These are phyloP conservation scores for Plantago ovata DNA, from an alignment of 257 asterid genomes.

Conservation along the genomic window DNA sequence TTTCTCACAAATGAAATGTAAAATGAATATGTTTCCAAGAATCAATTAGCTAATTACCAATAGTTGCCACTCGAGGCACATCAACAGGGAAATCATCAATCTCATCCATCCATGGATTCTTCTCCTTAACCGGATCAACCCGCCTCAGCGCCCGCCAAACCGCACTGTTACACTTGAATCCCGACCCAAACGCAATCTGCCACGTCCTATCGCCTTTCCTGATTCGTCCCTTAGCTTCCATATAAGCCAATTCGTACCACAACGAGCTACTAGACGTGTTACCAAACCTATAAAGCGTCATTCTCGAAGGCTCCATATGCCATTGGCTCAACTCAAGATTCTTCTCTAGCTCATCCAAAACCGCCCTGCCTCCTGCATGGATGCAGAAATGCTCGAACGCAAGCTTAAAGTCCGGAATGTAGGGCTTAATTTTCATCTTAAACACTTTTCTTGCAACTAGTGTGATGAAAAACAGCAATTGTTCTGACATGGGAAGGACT, in stretches of 20 bases:
- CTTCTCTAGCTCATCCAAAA: neutral
- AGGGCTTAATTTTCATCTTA: slow-evolving; percentile 5
- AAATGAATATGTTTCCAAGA: no score
- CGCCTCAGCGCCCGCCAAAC: slow-evolving; percentile 7
- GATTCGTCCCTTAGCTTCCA: neutral
- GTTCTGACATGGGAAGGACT: slow-evolving; percentile 5
- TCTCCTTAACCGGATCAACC: slow-evolving; percentile 2
- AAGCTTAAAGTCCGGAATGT: slow-evolving; percentile 3
- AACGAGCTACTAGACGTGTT: slow-evolving; percentile 7
- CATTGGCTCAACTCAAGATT: neutral
- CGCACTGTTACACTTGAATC: slow-evolving; percentile 4
- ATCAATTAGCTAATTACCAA: slow-evolving; percentile 1
- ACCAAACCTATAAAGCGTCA: neutral
- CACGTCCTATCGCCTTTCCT: slow-evolving; percentile 5
- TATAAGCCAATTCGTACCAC: slow-evolving; percentile 7
- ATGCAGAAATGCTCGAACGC: slow-evolving; percentile 5
- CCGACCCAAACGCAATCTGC: slow-evolving; percentile 5
- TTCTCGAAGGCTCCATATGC: slow-evolving; percentile 8
- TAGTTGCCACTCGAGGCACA: neutral
- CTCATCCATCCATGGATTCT: slow-evolving; percentile 8
- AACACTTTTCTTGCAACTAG: neutral
- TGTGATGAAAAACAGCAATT: neutral
- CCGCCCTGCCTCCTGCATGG: slow-evolving; percentile 1
- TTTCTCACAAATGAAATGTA: no score
- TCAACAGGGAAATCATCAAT: slow-evolving; percentile 3